phyloP scores from a whole-genome alignment of 352 stramenopile species.

The Globisporangium acanthophoron region DNA sequence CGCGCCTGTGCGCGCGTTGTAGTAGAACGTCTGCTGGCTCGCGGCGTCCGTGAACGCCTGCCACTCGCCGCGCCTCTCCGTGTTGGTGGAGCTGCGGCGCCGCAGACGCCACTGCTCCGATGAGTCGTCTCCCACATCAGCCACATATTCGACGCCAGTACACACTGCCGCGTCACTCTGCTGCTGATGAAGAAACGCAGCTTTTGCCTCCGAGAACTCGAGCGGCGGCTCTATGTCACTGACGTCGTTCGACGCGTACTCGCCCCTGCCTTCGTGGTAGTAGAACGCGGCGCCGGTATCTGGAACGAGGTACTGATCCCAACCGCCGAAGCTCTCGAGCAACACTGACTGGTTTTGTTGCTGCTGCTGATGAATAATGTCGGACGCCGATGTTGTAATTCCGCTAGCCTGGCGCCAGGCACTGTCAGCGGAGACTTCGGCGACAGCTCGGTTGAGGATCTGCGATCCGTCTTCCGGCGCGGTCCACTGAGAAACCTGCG shows the following conservation, averaged over 20 bases:
- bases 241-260: constrained; percentile 3
- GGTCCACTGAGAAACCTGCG: constrained; percentile 38
- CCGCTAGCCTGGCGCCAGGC: not conserved
- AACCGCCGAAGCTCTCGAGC: constrained; percentile 17
- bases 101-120: constrained; percentile 15
- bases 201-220: constrained; percentile 15
- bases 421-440: not conserved
- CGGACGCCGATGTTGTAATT: not conserved
- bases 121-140: not conserved
- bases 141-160: too few species aligned
- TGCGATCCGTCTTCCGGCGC: constrained; percentile 11
- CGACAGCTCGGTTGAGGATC: constrained; percentile 4
- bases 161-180: not conserved
- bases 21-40: constrained; percentile 61
- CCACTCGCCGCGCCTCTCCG: constrained; percentile 33
- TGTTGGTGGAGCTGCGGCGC: constrained; percentile 17
- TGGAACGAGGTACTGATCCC: constrained; percentile 9
- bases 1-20: constrained; percentile 53
- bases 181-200: not conserved
- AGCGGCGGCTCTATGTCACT: not conserved
- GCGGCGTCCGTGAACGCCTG: constrained; percentile 51
- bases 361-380: not conserved
- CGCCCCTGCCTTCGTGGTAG: constrained; percentile 11
- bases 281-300: constrained; percentile 11
- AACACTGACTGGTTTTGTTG: constrained; percentile 6